Evolutionary conservation across 179 eudicot genomes (phyloP).

Genomic region (Beta macrorhiza): DNA sequence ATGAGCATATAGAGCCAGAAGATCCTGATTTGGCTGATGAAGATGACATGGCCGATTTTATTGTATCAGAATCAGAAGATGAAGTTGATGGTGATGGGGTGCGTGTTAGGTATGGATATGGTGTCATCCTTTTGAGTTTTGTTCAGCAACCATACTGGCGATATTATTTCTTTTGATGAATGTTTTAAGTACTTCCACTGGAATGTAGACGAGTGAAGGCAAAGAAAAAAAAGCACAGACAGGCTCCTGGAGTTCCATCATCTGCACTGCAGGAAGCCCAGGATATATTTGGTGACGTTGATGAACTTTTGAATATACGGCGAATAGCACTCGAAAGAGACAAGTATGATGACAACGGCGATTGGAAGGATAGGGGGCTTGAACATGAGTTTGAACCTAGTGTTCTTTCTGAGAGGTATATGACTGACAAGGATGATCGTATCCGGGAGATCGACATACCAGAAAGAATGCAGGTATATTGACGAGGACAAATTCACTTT

Average conservation of each 20-base stretch:
- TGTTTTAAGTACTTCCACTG: slow-evolving; percentile 1
- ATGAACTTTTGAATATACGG: slow-evolving; percentile 65
- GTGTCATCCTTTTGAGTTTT: background rate
- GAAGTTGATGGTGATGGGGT: slow-evolving; percentile 74
- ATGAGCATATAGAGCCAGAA: slow-evolving; percentile 68
- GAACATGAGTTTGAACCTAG: slow-evolving; percentile 89
- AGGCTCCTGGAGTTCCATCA: slow-evolving; percentile 74
- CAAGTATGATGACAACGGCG: slow-evolving; percentile 48
- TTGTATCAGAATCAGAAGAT: slow-evolving; percentile 88
- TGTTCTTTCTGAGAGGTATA: slow-evolving; percentile 69
- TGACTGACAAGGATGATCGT: slow-evolving; percentile 76
- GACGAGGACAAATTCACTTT: background rate
- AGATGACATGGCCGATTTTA: slow-evolving; percentile 96
- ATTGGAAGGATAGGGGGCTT: slow-evolving; percentile 58
- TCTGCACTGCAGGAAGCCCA: slow-evolving; percentile 86
- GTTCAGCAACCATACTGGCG: background rate
- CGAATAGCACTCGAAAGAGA: slow-evolving; percentile 47
- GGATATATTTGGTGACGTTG: slow-evolving; percentile 92
- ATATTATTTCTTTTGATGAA: background rate
- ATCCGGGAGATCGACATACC: slow-evolving; percentile 79
- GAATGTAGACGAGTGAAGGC: slow-evolving; percentile 59
- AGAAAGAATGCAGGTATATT: slow-evolving; percentile 83
- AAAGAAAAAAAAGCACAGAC: slow-evolving; percentile 63
- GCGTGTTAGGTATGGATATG: slow-evolving; percentile 54
- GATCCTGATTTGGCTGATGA: slow-evolving; percentile 70